Base-by-base conservation (phyloP, 495 filamentous ascomycete species). In the Xylaria nigripes region DNA sequence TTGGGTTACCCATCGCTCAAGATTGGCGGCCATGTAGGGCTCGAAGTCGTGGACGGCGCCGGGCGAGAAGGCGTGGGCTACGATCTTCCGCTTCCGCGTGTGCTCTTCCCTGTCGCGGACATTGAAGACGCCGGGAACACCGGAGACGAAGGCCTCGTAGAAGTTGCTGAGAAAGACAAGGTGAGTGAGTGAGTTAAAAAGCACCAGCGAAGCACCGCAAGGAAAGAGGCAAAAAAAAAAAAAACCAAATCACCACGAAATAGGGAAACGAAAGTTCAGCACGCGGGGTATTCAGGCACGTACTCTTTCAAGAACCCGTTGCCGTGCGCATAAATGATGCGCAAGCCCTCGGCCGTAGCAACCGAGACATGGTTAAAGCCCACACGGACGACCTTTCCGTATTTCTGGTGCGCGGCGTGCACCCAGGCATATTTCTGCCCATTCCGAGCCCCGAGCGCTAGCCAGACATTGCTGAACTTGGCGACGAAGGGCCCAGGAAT, bases 71-170 rank as follows among this genome's bases (percentile, higher is more conserved):
- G 86, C 89, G 67, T 93, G 88, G 0, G 86, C 81, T 44, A 94
- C 80, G 0, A 83, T 87, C 77, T 91, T 94, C 43, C 89, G 81
- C 74, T 94, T 94, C 63, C 89, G 81, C 2, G 85, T 83, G 69
- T 94, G 88, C 63, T 93, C 87, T 22, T 69, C 72, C 45, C 88
- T 77, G 71, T 90, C 81, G 25, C 89, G 78, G 5, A 86, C 91
- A 71, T 90, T 92, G 86, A 93, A 94, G 18, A 94, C 75, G 43
- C 87, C 89, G 9, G 87, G 80, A 22, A 76, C 78, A 63, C 92
- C 89, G 42, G 84, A 87, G 63, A 92, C 86, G 58, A 94, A 94
- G 36, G 86, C 86, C 67, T 92, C 87, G 64, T 94, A 94, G 72
- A 87, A 94, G 24, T 86, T 78, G 45, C 50, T 52, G 10, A 3